phyloP scores from a whole-genome alignment of 371 early-diverging fungal species.

The Mucor sp. region DNA sequence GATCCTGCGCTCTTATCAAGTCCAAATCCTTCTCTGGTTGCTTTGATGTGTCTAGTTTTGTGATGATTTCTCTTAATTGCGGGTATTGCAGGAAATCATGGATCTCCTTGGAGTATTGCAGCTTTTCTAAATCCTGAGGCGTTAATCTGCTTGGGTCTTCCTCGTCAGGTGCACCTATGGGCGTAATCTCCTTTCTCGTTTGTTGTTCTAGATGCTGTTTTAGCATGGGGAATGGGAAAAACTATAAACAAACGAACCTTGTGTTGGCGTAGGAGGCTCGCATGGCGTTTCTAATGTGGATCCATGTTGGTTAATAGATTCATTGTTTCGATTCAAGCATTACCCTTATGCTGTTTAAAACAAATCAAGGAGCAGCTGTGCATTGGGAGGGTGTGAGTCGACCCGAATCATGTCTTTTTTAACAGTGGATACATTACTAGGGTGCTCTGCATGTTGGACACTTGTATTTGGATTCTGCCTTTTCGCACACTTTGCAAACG shows the following conservation, averaged over 20 bases:
- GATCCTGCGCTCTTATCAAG: constrained; percentile 13
- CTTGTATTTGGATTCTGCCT: constrained; percentile 39
- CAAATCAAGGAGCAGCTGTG: constrained; percentile 46
- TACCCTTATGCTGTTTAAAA: constrained; percentile 49
- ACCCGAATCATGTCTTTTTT: not conserved
- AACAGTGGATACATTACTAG: constrained; percentile 27
- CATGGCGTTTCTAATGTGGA: constrained; percentile 20
- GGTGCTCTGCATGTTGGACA: constrained; percentile 41
- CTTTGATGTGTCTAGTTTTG: constrained; percentile 27
- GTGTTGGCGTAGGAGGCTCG: not conserved
- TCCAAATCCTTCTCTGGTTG: constrained; percentile 34
- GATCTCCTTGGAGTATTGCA: constrained; percentile 36
- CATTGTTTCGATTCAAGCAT: not conserved
- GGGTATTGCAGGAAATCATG: constrained; percentile 33
- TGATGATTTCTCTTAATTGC: constrained; percentile 30
- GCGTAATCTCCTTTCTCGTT: constrained; percentile 10
- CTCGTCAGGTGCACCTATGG: constrained; percentile 27
- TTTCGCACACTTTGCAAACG: constrained; percentile 36
- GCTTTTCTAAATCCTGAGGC: constrained; percentile 16
- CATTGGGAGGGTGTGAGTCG: too few relatives aligned
- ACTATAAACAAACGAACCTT: not conserved
- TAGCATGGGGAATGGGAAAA: not conserved
- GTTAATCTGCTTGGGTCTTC: constrained; percentile 36
- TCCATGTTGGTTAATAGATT: not conserved
- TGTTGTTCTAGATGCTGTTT: constrained; percentile 3